Evolutionary conservation across 139 green algal species (phyloP), one percentile per base, ranked within the genome.

Genomic region (Picochlorum sp.): DNA sequence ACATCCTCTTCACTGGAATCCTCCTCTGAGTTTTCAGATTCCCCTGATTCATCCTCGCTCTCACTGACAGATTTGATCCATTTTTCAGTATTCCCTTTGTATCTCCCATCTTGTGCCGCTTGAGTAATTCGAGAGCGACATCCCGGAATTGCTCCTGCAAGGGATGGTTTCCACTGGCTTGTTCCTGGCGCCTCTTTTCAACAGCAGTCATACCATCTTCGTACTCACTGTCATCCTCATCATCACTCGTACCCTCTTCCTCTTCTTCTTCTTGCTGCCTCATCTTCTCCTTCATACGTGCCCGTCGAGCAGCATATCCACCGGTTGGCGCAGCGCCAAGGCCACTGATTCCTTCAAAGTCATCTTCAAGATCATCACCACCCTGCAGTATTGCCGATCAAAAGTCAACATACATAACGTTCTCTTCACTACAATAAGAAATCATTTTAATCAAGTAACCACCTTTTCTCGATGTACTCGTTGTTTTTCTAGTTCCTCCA

Each of bases 401-500:
- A 20, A 18, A 21, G n/a, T 54, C n/a, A 54, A 7, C 65, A 28
- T 28, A 55, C 2, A 44, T 52, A 21, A 54, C 66, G 6, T 30
- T 45, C 1, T 66, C 66, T 11, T 65, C 67, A 32, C 66, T 69
- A 5, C 62, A 63, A 28, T 28, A 28, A 28, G 24, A 28, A 28
- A 28, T 28, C 24, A 28, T 28, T 28, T 28, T 45, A 24, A 41
- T 75, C 23, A 62, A 5, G 11, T 56, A 32, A 14, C 65, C 6
- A 62, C 81, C 3, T 70, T 74, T 83, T 89, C 83, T 65, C 86
- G 79, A 59, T 82, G 82, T n/a, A 83, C 50, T 8, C 87, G 74
- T 41, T 82, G 60, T 51, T 72, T 67, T 68, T 96, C 90, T 60
- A 95, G 67, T 49, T 73, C 63, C 69, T 90, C 75, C 62, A 95